These are phyloP conservation scores for Herpetospermum pedunculosum DNA, from an alignment of 306 rosid species.

Conservation along the genomic window DNA sequence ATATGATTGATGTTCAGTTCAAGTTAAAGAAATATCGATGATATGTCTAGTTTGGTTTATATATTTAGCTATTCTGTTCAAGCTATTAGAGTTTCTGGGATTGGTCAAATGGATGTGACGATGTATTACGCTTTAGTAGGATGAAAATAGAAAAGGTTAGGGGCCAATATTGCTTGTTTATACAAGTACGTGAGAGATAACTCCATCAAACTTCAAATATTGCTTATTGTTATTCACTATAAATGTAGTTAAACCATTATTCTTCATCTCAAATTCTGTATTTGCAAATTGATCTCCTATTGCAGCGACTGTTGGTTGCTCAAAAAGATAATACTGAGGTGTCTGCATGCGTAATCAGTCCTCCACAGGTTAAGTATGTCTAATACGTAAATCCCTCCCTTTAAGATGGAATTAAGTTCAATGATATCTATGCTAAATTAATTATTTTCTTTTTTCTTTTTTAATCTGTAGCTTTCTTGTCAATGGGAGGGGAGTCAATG, in stretches of 20 bases:
- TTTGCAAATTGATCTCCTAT: neutral
- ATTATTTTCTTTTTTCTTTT: constrained; percentile 3
- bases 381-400: constrained; percentile 2
- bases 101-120: neutral
- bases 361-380: constrained; percentile 76
- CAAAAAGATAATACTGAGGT: constrained; percentile 67
- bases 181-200: neutral
- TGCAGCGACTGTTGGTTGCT: constrained; percentile 67
- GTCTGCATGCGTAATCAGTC: constrained; percentile 77
- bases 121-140: neutral
- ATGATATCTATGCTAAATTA: constrained; percentile 4
- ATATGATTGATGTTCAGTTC: neutral
- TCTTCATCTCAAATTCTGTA: constrained; percentile 2
- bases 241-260: neutral
- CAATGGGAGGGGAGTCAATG: constrained; percentile 66
- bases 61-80: neutral
- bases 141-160: neutral
- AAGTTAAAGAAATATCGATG: neutral
- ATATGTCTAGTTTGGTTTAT: neutral
- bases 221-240: neutral
- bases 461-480: constrained; percentile 58
- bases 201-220: neutral
- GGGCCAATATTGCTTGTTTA: neutral
- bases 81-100: neutral
- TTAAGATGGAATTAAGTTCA: constrained; percentile 1